A percentile compares a stretch with the other conserved stretches of the same genome.
Evolutionary conservation across 441 rosid genomes (phyloP).

Genomic region (Macaranga tanarius): DNA sequence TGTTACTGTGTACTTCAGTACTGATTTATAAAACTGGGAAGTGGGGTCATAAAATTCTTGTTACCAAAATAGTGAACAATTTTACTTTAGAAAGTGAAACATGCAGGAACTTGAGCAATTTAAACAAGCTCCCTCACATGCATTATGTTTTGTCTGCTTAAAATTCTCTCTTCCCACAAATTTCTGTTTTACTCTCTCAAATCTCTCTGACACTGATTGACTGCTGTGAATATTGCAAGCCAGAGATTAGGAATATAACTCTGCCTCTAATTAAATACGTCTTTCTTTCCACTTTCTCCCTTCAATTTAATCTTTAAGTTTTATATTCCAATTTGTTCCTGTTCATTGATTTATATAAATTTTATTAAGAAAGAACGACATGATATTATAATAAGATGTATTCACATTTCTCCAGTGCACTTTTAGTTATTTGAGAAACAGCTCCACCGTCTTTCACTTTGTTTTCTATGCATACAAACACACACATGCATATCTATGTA

Average conservation of each 20-base stretch:
- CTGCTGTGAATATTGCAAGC: no score
- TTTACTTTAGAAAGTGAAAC: no score
- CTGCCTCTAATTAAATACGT: no score
- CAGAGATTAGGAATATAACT: no score
- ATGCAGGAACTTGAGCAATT: no score
- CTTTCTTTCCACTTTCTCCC: no score
- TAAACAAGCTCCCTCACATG: not conserved
- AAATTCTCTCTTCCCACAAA: no score
- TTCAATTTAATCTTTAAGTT: no score
- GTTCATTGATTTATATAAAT: not conserved
- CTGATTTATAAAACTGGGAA: not conserved
- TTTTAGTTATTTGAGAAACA: not conserved
- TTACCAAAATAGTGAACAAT: not conserved
- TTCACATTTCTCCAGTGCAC: not conserved
- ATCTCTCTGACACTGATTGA: no score
- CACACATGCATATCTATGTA: not conserved
- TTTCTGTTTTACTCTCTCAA: no score
- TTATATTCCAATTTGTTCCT: no score
- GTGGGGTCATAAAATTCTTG: not conserved
- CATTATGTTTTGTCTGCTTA: not conserved
- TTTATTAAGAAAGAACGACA: not conserved
- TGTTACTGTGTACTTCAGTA: not conserved
- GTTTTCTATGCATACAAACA: not conserved
- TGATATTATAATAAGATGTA: not conserved
- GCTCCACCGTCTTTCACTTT: not conserved